Percentiles rank a stretch among this genome's conserved stretches.
These are phyloP conservation scores for Colletotrichum tanaceti DNA, from an alignment of 2,329 filamentous ascomycete species.

Conservation along the genomic window DNA sequence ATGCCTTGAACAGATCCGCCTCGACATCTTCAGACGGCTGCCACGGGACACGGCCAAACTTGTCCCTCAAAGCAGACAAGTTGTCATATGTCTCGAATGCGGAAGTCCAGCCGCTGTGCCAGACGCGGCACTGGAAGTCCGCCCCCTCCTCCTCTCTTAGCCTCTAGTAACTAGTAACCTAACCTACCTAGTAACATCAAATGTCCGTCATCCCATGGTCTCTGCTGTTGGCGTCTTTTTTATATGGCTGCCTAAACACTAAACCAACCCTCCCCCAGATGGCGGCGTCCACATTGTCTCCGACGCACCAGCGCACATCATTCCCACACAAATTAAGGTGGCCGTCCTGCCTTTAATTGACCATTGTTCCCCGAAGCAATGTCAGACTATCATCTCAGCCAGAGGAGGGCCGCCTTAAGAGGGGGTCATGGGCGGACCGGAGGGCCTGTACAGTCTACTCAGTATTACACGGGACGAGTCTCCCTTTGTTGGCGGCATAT, in stretches of 20 bases:
- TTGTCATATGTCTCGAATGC: not conserved
- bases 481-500: not conserved
- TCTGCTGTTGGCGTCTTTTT: slow-evolving; percentile 22
- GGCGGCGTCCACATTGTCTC: slow-evolving; percentile 28
- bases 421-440: not conserved
- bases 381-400: slow-evolving; percentile 6
- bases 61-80: not conserved
- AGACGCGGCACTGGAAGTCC: slow-evolving; percentile 1
- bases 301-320: slow-evolving; percentile 8
- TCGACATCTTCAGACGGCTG: not conserved
- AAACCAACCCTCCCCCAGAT: slow-evolving; percentile 18
- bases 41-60: not conserved
- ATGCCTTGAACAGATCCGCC: not conserved
- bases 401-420: not conserved
- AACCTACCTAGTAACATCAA: not conserved
- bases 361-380: slow-evolving; percentile 1
- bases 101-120: slow-evolving; percentile 5
- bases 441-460: not conserved
- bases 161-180: no score
- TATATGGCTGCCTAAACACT: slow-evolving; percentile 39
- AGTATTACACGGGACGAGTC: not conserved
- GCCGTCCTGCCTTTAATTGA: not conserved
- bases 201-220: slow-evolving; percentile 2
- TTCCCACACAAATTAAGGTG: slow-evolving; percentile 8
- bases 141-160: not conserved